Base-by-base conservation (phyloP, 495 filamentous ascomycete genomes). In the Chaetomium tenue region DNA sequence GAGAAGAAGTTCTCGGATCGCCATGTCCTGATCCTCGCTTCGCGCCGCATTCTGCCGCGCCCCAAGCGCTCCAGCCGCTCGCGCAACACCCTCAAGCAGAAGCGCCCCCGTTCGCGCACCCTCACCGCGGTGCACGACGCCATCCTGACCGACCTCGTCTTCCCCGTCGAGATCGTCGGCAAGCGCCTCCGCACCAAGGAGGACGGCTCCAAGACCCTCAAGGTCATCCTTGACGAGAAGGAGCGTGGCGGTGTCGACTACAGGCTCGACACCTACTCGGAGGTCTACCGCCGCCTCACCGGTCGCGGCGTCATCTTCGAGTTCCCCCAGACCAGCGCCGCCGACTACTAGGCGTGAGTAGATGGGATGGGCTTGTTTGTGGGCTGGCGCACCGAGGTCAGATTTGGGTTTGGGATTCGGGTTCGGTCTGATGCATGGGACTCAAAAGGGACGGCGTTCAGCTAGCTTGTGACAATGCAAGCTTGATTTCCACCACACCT, bases 1-100 rank as follows among this genome's bases (percentile, higher is more conserved):
- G 94, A 98, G 87, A 98, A 98, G 91, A 98, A 98, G 86, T 98
- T 98, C 91, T 97, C 94, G 70, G 94, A 98, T 87, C 93, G 94
- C 81, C 94, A 98, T 83, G 94, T 98, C 79, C 87, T 98, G 77
- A 91, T 98, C 88, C 87, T 98, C 69, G 94, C 93, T 72, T 92
- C 93, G 76, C 94, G 94, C 86, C 93, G 94, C 80, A 98, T 98
- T 77, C 90, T 98, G 61, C 93, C 94, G 76, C 91, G 91, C 74
- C 94, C 94, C 76, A 97, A 96, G 87, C 94, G 94, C 74, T 93
- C 90, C 79, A 88, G 85, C 84, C 93, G 91, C 84, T 91, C 87
- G 65, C 94, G 94, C 82, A 91, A 92, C 79, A 88, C 85, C 71
- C 91, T 89, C 77, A 97, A 88, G 73, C 94, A 98, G 87, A 97